These are phyloP conservation scores for Glaciozyma martinii DNA, from an alignment of 768 basidiomycete genomes.

Conservation along the genomic window DNA sequence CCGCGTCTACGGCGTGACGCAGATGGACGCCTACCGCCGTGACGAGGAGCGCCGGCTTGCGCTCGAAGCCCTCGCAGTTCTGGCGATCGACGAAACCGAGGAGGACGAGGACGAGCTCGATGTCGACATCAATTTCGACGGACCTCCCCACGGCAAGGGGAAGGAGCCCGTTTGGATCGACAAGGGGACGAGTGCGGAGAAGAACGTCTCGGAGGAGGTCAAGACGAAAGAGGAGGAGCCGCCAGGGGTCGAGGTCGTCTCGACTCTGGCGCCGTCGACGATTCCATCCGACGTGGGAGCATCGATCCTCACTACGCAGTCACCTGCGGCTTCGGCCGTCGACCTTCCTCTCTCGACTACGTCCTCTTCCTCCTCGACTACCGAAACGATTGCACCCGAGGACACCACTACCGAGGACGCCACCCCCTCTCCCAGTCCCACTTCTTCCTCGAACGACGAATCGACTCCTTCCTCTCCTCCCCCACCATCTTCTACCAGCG, in stretches of 20 bases:
- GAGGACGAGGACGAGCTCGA: conserved; percentile 13
- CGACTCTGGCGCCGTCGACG: no score
- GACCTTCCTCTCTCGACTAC: no score
- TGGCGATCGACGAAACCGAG: conserved; percentile 11
- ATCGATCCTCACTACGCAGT: no score
- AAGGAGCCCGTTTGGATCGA: not conserved
- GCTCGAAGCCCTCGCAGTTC: conserved; percentile 12
- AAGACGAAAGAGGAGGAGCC: not conserved
- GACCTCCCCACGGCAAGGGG: conserved; percentile 4
- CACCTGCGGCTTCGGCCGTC: no score
- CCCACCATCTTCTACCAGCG: not conserved
- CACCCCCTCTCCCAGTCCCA: no score
- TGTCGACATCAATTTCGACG: conserved; percentile 7
- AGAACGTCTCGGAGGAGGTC: not conserved
- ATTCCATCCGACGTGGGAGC: no score
- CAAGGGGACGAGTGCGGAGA: not conserved
- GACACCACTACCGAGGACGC: no score
- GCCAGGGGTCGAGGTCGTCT: not conserved
- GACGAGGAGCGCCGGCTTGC: conserved; percentile 41
- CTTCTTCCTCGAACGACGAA: no score
- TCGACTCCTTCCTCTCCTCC: not conserved
- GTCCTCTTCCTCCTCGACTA: no score
- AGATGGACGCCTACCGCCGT: conserved; percentile 94
- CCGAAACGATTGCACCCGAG: no score
- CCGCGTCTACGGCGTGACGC: conserved; percentile 88